Evolutionary conservation across 2,329 filamentous ascomycete species (phyloP).

Genomic region (Sporothrix brasiliensis): DNA sequence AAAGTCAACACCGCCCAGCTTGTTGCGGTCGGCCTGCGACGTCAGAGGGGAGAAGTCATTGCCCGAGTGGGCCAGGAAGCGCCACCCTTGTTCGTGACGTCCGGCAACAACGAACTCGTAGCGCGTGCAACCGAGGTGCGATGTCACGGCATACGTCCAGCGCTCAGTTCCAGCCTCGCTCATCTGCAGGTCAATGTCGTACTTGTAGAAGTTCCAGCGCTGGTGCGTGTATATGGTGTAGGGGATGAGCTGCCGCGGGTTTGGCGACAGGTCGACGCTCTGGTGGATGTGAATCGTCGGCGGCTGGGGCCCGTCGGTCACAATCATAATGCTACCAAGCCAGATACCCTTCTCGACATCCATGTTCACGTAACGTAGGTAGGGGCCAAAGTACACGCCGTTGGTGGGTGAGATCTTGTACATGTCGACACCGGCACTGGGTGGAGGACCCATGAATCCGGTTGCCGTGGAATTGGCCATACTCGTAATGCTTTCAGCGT

Average conservation of each 20-base stretch:
- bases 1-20: constrained; percentile 84
- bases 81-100: constrained; percentile 86
- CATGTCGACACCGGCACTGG: constrained; percentile 84
- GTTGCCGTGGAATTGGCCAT: constrained; percentile 72
- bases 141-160: constrained; percentile 98
- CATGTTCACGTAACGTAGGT: constrained; percentile 96
- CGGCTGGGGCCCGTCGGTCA: constrained; percentile 87
- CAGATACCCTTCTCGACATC: constrained; percentile 87
- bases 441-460: constrained; percentile 88
- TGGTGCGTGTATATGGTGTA: constrained; percentile 86
- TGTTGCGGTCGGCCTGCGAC: constrained; percentile 79
- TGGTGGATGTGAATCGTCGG: constrained; percentile 95
- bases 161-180: constrained; percentile 76
- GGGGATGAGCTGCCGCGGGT: constrained; percentile 82
- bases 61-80: constrained; percentile 92
- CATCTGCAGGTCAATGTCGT: constrained; percentile 90
- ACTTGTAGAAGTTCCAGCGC: constrained; percentile 93
- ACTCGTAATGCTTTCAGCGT: constrained; percentile 83
- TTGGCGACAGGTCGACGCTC: constrained; percentile 86
- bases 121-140: constrained; percentile 92
- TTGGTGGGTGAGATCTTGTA: constrained; percentile 94
- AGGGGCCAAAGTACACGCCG: constrained; percentile 96
- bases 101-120: constrained; percentile 97
- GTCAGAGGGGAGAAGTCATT: constrained; percentile 94
- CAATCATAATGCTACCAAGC: constrained; percentile 90